Evolutionary conservation across 225 moss, liverwort and hornwort genomes (phyloP).

Genomic region (Thuidium tamariscinum): DNA sequence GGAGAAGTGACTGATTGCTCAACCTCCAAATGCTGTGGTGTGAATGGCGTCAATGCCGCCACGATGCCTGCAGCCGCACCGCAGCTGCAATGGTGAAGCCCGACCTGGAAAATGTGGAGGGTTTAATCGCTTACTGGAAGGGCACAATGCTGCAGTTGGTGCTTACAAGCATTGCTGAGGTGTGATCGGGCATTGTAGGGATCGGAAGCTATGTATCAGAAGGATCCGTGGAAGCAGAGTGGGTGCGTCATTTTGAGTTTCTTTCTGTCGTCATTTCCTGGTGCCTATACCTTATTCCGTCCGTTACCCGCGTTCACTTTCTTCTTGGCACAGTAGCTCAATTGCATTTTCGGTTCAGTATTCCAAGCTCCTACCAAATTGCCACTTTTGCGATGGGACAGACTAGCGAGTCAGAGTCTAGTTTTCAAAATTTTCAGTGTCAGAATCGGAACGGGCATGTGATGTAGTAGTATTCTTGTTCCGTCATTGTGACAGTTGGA

Average conservation of each 20-base stretch:
- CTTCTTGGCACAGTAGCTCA: slow-evolving; percentile 11
- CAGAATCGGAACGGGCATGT: background rate
- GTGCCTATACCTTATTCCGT: background rate
- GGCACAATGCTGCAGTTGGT: background rate
- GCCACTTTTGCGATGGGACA: background rate
- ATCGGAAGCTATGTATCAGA: slow-evolving; percentile 7
- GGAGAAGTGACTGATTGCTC: background rate
- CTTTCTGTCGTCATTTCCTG: slow-evolving; percentile 2
- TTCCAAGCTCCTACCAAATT: background rate
- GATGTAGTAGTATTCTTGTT: slow-evolving; percentile 11
- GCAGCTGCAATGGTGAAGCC: background rate
- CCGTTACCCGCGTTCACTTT: background rate
- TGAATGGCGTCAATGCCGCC: background rate
- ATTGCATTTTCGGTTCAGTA: background rate
- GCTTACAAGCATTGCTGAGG: background rate
- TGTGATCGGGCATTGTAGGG: slow-evolving; percentile 3
- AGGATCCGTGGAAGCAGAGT: slow-evolving; percentile 8
- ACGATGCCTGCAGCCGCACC: background rate
- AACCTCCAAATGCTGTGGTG: background rate
- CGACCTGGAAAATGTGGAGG: background rate
- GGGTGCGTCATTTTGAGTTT: background rate
- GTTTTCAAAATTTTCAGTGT: background rate
- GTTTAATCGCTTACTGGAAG: background rate
- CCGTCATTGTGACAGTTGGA: slow-evolving; percentile 18
- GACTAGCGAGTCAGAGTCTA: background rate